These are phyloP conservation scores for Mycosphaerella sp. DNA, from an alignment of 2,329 filamentous ascomycete genomes.

Conservation along the genomic window DNA sequence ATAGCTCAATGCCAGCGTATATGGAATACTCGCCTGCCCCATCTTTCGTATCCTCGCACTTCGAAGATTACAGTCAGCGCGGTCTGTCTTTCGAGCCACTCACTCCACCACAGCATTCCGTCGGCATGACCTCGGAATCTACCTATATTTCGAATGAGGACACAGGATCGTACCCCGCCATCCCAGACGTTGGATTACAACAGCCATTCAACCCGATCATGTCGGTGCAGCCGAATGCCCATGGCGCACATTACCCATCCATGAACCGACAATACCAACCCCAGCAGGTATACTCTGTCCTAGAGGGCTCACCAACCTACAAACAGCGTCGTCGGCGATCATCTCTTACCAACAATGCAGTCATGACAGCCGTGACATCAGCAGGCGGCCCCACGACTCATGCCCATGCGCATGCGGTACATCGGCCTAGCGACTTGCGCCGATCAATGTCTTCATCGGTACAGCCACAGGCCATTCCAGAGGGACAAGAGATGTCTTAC, in stretches of 20 bases:
- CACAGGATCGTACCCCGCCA: conserved; percentile 89
- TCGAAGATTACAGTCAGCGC: conserved; percentile 95
- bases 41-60: conserved; percentile 97
- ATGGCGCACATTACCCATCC: conserved; percentile 70
- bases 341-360: conserved; percentile 72
- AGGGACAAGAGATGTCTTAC: conserved; percentile 57
- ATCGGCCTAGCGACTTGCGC: conserved; percentile 83
- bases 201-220: conserved; percentile 80
- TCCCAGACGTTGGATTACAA: conserved; percentile 76
- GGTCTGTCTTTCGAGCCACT: conserved; percentile 95
- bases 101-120: conserved; percentile 86
- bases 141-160: conserved; percentile 98
- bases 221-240: conserved; percentile 79
- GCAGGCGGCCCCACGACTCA: conserved; percentile 38
- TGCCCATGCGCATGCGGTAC: conserved; percentile 51
- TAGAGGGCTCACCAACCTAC: conserved; percentile 97
- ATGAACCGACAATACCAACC: conserved; percentile 62
- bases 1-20: conserved; percentile 98
- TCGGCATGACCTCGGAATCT: conserved; percentile 77
- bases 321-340: conserved; percentile 94
- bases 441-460: conserved; percentile 86
- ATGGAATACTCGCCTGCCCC: conserved; percentile 97
- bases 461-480: conserved; percentile 57
- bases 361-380: conserved; percentile 47
- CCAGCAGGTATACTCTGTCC: conserved; percentile 81